Base-by-base conservation (phyloP, 192 early-diverging fungal species). In the Coemansia sp. region DNA sequence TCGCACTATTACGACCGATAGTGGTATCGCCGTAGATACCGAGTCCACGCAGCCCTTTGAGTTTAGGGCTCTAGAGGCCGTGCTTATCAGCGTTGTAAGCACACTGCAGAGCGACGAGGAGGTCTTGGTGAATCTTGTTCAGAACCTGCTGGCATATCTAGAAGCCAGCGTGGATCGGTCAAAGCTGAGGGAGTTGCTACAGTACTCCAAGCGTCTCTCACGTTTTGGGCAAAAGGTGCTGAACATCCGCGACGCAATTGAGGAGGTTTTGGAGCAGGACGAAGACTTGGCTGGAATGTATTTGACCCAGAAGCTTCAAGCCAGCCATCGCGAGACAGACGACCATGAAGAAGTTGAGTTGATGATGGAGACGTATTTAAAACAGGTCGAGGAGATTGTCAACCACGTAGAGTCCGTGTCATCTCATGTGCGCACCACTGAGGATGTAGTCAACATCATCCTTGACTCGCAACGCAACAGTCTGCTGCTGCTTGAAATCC, bases 261-360 rank as follows among this genome's bases (percentile, higher is more conserved):
- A 85, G n/a, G 91, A 93, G 55, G 82, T 94, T 19, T 71, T 95
- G 58, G 90, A 93, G 72, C 86, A 88, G 71, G 93, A 95, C 78
- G 93, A 96, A 32, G 94, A 96, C 64, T 71, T 96, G 46, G 94
- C 92, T 0, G 90, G 83, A 23, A 91, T 96, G 92, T 96, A 93
- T 66, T 74, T 96, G 63, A 91, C 92, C 3, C 91, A 87, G 39
- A 96, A 96, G 77, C 86, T 87, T 39, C 54, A 67, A 5, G 88
- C 87, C 30, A 54, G 51, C 6, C 71, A 84, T 6, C 85, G 89
- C 36, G 77, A 73, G 6, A 69, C 76, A 10, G 68, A 85, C 22
- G 91, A 94, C 57, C 92, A 97, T 61, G 89, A 92, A 46, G 95
- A 97, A 57, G 90, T 92, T 25, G 95, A 97, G 72, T 84, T 97